Evolutionary conservation across 768 basidiomycete genomes (phyloP).

Genomic region (Mycena leptocephala): DNA sequence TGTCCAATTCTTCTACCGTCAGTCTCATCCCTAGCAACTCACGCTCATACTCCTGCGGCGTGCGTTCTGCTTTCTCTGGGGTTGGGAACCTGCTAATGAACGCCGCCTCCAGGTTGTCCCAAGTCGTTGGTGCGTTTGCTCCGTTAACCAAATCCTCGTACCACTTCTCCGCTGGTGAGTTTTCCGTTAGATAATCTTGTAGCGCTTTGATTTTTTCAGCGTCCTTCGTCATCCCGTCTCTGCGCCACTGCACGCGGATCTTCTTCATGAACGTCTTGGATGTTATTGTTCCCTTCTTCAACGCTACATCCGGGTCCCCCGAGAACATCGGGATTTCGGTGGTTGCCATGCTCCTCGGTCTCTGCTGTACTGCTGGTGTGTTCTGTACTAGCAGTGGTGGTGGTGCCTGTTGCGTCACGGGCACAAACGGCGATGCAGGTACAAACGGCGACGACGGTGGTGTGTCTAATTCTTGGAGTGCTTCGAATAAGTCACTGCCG

Average conservation of each 20-base stretch:
- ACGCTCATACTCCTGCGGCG: constrained; percentile 30
- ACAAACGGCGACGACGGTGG: no score
- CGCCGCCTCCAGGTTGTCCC: neutral
- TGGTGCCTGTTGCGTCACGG: no score
- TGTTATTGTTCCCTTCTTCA: neutral
- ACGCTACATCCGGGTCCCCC: neutral
- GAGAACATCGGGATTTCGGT: neutral
- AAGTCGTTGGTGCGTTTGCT: neutral
- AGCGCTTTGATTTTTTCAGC: neutral
- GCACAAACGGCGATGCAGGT: no score
- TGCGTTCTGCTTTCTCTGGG: constrained; percentile 2
- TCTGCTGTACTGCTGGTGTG: no score
- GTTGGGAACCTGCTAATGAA: constrained; percentile 12
- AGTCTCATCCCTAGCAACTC: constrained; percentile 29
- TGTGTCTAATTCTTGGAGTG: no score
- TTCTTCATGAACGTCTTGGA: constrained; percentile 14
- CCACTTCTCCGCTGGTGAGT: constrained; percentile 25
- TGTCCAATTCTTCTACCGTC: constrained; percentile 25
- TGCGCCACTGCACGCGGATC: constrained; percentile 17
- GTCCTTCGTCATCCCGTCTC: neutral
- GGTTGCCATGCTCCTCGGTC: neutral
- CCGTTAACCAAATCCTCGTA: neutral
- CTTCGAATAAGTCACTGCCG: no score
- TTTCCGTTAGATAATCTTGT: constrained; percentile 12
- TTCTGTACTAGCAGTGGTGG: no score